A percentile compares a stretch with the other conserved stretches of the same genome.
These are phyloP conservation scores for Rasamsonia emersonii DNA, from an alignment of 2,329 filamentous ascomycete genomes.

Conservation along the genomic window DNA sequence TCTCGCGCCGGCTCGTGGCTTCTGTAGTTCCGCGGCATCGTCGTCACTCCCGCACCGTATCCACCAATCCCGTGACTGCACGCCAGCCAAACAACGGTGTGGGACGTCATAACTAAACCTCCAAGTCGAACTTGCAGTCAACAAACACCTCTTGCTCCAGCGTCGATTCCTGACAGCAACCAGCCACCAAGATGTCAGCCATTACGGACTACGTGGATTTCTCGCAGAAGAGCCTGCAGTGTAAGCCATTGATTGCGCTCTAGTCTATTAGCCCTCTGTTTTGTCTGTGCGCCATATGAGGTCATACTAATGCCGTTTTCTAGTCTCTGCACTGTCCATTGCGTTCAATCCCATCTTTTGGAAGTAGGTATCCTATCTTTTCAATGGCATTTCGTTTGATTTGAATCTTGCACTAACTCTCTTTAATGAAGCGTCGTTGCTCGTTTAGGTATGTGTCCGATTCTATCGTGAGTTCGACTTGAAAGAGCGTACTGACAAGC, in stretches of 20 bases:
- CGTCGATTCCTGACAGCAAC: not conserved
- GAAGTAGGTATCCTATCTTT: slow-evolving; percentile 63
- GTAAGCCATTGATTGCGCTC: slow-evolving; percentile 38
- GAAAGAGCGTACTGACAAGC: slow-evolving; percentile 7
- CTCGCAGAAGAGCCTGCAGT: slow-evolving; percentile 55
- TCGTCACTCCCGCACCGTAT: too few species aligned
- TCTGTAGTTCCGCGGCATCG: too few species aligned
- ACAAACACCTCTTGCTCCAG: not conserved
- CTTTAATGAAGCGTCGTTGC: slow-evolving; percentile 60
- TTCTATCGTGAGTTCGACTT: slow-evolving; percentile 9
- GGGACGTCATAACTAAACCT: too few species aligned
- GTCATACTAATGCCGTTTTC: slow-evolving; percentile 2
- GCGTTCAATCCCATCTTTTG: slow-evolving; percentile 98
- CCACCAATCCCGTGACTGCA: too few species aligned
- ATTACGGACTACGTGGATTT: slow-evolving; percentile 49
- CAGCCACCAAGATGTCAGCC: slow-evolving; percentile 21
- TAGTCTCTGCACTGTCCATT: slow-evolving; percentile 75
- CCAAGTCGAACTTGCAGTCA: too few species aligned
- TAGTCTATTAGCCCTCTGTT: not conserved
- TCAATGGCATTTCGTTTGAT: not conserved
- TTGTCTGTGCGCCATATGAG: not conserved
- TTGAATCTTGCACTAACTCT: slow-evolving; percentile 10
- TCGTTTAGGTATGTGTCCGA: slow-evolving; percentile 55
- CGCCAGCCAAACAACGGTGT: too few species aligned
- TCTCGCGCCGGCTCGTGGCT: too few species aligned